Conservation (phyloP, 1,139 yeast genomes). For the Candida mesenterica region DNA sequence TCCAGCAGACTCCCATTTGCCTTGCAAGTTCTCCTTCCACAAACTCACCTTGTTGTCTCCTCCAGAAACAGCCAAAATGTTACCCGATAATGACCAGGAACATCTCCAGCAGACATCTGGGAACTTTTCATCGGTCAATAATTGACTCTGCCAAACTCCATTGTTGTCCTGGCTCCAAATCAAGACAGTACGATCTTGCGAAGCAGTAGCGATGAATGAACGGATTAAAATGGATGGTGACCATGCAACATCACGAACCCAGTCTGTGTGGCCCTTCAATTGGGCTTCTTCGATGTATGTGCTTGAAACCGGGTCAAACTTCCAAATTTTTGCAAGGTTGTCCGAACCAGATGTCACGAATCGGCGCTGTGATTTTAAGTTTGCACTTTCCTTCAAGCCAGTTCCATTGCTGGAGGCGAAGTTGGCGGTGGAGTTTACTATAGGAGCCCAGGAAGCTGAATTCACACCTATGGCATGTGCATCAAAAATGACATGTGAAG, state of each 20-base stretch:
- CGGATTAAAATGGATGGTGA: constrained; percentile 86
- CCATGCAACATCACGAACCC: constrained; percentile 99
- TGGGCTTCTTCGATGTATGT: constrained; percentile 72
- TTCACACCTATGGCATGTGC: constrained; percentile 95
- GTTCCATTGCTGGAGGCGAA: constrained; percentile 23
- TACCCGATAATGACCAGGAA: constrained; percentile 95
- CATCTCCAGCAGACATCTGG: constrained; percentile 99
- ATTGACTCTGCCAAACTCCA: constrained; percentile 78
- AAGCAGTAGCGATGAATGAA: constrained; percentile 94
- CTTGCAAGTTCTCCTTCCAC: constrained; percentile 94
- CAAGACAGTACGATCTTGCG: constrained; percentile 92
- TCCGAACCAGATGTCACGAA: constrained; percentile 96
- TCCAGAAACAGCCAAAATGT: constrained; percentile 90
- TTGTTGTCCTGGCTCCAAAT: constrained; percentile 81
- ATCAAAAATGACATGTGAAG: constrained; percentile 59
- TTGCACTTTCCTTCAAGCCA: background rate
- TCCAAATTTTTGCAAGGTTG: constrained; percentile 91
- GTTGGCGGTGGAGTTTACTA: constrained; percentile 34
- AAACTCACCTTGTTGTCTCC: constrained; percentile 94
- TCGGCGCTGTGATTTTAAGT: constrained; percentile 42
- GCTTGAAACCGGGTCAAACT: constrained; percentile 53
- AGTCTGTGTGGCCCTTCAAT: constrained; percentile 88
- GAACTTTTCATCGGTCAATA: constrained; percentile 75
- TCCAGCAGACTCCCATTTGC: constrained; percentile 96
- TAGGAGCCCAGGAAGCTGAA: constrained; percentile 96